phyloP scores from a whole-genome alignment of 2,329 filamentous ascomycete genomes.

The Elsinoe arachidis region DNA sequence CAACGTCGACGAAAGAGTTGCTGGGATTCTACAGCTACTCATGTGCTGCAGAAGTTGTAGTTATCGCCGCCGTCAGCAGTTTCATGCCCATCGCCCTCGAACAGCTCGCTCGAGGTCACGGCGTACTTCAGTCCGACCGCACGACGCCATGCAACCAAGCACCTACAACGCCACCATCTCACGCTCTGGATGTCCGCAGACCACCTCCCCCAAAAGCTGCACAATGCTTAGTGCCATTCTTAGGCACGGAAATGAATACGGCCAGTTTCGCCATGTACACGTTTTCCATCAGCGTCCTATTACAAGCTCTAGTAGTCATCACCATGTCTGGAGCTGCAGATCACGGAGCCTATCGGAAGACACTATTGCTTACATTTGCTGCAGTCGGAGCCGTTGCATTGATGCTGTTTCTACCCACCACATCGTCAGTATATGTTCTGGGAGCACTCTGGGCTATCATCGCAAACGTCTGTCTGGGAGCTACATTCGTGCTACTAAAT shows the following conservation, averaged over 20 bases:
- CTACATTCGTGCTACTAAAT: constrained; percentile 90
- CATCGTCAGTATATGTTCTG: constrained; percentile 66
- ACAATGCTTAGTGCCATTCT: constrained; percentile 74
- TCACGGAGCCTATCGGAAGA: constrained; percentile 81
- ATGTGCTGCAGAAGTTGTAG: constrained; percentile 93
- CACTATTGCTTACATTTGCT: constrained; percentile 75
- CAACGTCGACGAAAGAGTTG: constrained; percentile 80
- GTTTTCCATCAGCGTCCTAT: constrained; percentile 81
- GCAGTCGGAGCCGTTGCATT: constrained; percentile 71
- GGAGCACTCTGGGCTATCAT: constrained; percentile 79
- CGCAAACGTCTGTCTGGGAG: constrained; percentile 88
- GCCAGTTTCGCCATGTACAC: constrained; percentile 98
- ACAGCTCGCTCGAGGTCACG: constrained; percentile 84
- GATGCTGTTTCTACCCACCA: constrained; percentile 79
- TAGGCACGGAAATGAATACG: constrained; percentile 85
- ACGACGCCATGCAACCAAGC: constrained; percentile 57
- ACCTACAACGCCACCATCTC: constrained; percentile 24
- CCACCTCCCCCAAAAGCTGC: constrained; percentile 32
- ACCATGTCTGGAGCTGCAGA: constrained; percentile 95
- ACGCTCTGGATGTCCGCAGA: constrained; percentile 11
- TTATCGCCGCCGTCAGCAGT: constrained; percentile 52
- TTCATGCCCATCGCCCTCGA: constrained; percentile 96
- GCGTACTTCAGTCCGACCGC: constrained; percentile 71
- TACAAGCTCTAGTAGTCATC: constrained; percentile 85
- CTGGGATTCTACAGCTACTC: constrained; percentile 93